phyloP scores from a whole-genome alignment of 208 protist species.

The Leishmania aethiopica region DNA sequence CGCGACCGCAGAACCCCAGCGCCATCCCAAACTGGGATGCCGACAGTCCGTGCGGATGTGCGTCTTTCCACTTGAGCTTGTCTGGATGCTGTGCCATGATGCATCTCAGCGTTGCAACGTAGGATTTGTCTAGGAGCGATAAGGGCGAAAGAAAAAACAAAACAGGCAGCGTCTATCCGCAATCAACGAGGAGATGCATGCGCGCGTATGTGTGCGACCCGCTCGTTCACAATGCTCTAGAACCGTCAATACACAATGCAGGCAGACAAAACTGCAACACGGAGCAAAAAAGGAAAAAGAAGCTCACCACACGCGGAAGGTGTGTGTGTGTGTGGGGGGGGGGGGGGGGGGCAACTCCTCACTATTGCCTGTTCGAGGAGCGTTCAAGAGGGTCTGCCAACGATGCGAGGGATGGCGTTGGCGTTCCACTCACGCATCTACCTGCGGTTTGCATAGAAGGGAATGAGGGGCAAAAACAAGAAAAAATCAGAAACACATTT shows the following conservation, averaged over 20 bases:
- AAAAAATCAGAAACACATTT: background rate
- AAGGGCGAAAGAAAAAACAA: background rate
- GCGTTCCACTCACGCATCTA: background rate
- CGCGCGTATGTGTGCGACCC: background rate
- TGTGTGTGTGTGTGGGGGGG: no score
- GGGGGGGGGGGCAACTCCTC: background rate
- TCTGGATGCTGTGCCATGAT: constrained; percentile 74
- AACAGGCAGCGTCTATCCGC: background rate
- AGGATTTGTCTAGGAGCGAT: background rate
- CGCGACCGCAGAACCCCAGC: constrained; percentile 75
- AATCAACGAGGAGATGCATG: background rate
- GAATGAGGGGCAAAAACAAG: background rate
- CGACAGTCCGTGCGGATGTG: constrained; percentile 60
- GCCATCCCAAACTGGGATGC: constrained; percentile 90
- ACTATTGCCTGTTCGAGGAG: background rate
- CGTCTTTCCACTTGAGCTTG: constrained; percentile 66
- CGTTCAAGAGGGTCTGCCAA: background rate
- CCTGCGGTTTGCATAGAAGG: background rate
- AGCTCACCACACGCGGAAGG: background rate
- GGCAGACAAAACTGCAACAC: background rate
- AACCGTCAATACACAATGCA: background rate
- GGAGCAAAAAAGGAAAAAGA: no score
- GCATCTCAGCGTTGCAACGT: background rate
- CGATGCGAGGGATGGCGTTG: background rate
- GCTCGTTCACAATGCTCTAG: background rate